Conservation (phyloP, 768 basidiomycete species). For the Lactarius psammicola region DNA sequence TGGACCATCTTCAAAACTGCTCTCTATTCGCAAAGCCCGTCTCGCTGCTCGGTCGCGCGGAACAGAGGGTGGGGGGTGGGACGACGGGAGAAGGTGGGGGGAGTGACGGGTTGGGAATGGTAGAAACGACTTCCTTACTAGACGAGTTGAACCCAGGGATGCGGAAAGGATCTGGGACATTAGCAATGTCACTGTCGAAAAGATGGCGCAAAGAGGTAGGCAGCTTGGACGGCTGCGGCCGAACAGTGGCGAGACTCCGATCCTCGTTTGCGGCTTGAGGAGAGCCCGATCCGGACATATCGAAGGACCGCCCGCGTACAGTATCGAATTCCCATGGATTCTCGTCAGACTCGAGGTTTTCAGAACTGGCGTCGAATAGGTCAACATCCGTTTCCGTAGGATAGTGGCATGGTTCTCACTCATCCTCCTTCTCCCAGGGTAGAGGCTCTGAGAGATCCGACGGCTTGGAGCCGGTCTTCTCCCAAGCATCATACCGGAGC, state of each 20-base stretch:
- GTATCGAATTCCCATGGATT: conserved; percentile 78
- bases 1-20: conserved; percentile 40
- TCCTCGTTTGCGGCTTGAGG: conserved; percentile 14
- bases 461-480: conserved; percentile 41
- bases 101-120: conserved; percentile 28
- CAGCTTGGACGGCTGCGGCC: conserved; percentile 50
- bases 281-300: conserved; percentile 7
- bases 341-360: conserved; percentile 31
- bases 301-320: conserved; percentile 45
- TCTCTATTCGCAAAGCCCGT: conserved; percentile 36
- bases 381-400: conserved; percentile 29
- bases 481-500: conserved; percentile 71
- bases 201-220: conserved; percentile 77
- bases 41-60: conserved; percentile 36
- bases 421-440: conserved; percentile 70
- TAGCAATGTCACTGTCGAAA: conserved; percentile 60
- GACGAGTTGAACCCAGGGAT: conserved; percentile 38
- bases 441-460: conserved; percentile 55
- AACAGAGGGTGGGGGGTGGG: conserved; percentile 41
- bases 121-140: conserved; percentile 28
- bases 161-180: conserved; percentile 43
- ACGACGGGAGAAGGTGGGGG: conserved; percentile 35
- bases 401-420: conserved; percentile 32
- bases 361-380: conserved; percentile 29
- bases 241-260: conserved; percentile 45